These are phyloP conservation scores for Sanghuangporus sanghuang DNA, from an alignment of 1,284 basidiomycete genomes.

Conservation along the genomic window DNA sequence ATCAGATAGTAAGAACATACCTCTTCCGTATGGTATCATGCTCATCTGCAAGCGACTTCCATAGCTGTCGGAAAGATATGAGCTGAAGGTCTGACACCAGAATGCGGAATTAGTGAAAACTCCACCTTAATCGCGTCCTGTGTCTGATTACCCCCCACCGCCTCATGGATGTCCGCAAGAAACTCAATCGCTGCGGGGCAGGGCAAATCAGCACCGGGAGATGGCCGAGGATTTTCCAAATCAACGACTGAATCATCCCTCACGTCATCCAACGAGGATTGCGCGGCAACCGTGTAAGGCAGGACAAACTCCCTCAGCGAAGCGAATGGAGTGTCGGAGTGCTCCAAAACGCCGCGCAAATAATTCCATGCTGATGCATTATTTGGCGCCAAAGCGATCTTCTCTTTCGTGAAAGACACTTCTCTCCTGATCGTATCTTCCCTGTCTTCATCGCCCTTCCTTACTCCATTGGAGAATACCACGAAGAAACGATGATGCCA, in stretches of 20 bases:
- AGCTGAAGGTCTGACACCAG: slow-evolving; percentile 13
- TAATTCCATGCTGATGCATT: slow-evolving; percentile 96
- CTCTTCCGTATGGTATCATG: slow-evolving; percentile 77
- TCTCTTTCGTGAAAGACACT: slow-evolving; percentile 67
- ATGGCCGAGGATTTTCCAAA: slow-evolving; percentile 67
- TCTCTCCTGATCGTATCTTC: slow-evolving; percentile 59
- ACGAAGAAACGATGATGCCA: slow-evolving; percentile 99
- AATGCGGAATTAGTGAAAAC: slow-evolving; percentile 3
- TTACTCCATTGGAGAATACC: slow-evolving; percentile 64
- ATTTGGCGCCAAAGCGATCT: slow-evolving; percentile 84
- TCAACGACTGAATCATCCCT: slow-evolving; percentile 41
- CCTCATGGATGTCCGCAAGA: slow-evolving; percentile 71
- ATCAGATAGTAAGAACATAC: slow-evolving; percentile 36
- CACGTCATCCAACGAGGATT: slow-evolving; percentile 24
- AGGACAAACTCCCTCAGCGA: slow-evolving; percentile 54
- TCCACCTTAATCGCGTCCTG: slow-evolving; percentile 47
- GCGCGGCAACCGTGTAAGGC: slow-evolving; percentile 48
- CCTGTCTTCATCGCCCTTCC: slow-evolving; percentile 52
- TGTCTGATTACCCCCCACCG: slow-evolving; percentile 31
- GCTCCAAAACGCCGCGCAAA: slow-evolving; percentile 70
- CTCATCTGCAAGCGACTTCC: slow-evolving; percentile 63
- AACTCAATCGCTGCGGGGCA: slow-evolving; percentile 80
- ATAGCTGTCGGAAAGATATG: slow-evolving; percentile 43
- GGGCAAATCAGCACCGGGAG: slow-evolving; percentile 66
- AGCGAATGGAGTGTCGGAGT: slow-evolving; percentile 53